Conservation (phyloP, 345 rosid genomes). For the Sonneratia caseolaris region DNA sequence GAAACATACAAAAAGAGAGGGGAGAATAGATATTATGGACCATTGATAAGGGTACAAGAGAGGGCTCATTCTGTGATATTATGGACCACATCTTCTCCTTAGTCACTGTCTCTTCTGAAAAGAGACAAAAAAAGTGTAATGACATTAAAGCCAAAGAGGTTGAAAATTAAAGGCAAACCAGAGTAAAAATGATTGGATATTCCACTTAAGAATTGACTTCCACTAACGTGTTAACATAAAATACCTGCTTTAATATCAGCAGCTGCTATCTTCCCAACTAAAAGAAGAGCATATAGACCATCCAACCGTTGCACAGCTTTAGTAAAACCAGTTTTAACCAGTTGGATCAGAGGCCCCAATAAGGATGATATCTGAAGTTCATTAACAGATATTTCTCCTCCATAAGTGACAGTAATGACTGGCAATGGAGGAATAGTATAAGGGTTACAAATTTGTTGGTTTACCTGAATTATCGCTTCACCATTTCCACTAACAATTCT, state of each 20-base stretch:
- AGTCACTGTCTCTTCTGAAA: constrained; percentile 66
- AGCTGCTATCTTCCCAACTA: constrained; percentile 74
- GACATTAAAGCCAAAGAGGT: constrained; percentile 6
- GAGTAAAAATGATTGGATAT: not conserved
- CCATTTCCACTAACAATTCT: constrained; percentile 52
- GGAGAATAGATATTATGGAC: constrained; percentile 22
- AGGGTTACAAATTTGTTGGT: not conserved
- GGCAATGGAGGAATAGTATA: constrained; percentile 7
- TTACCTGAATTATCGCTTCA: constrained; percentile 63
- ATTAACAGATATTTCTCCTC: constrained; percentile 9
- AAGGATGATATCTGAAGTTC: constrained; percentile 58
- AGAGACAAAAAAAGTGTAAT: constrained; percentile 10
- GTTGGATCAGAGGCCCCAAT: constrained; percentile 80
- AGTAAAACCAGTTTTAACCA: constrained; percentile 83
- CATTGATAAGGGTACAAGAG: constrained; percentile 56
- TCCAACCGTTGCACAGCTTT: constrained; percentile 88
- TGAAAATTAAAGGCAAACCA: constrained; percentile 9
- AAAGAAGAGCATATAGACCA: constrained; percentile 79
- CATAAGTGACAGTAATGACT: constrained; percentile 4
- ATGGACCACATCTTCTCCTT: constrained; percentile 93
- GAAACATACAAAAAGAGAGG: not conserved
- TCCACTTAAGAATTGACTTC: not conserved
- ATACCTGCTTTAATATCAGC: constrained; percentile 88
- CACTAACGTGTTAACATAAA: not conserved
- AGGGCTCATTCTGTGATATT: constrained; percentile 80